Evolutionary conservation across 108 stramenopile species (phyloP).

Genomic region (Fragilariopsis cylindrus): DNA sequence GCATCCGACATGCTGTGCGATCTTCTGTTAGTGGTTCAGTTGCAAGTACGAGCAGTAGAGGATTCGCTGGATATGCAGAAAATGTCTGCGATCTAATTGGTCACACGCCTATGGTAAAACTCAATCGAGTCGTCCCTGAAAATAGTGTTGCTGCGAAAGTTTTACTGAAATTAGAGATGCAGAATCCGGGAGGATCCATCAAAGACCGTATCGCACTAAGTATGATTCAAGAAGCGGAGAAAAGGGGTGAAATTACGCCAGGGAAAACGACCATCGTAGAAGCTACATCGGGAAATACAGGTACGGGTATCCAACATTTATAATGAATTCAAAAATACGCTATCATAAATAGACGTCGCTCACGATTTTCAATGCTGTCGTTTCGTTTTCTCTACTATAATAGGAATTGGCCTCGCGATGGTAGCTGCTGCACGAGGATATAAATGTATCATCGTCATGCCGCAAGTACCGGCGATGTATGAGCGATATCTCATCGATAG

Average conservation of each 20-base stretch:
- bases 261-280: slow-evolving; percentile 51
- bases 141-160: slow-evolving; percentile 43
- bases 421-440: slow-evolving; percentile 72
- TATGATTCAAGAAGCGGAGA: slow-evolving; percentile 87
- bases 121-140: slow-evolving; percentile 31
- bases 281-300: slow-evolving; percentile 75
- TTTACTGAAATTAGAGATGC: slow-evolving; percentile 75
- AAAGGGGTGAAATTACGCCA: slow-evolving; percentile 54
- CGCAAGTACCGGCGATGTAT: slow-evolving; percentile 89
- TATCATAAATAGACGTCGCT: no score
- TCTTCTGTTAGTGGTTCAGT: background rate
- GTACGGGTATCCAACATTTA: no score
- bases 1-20: background rate
- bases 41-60: background rate
- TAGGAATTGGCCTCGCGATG: slow-evolving; percentile 69
- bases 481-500: slow-evolving; percentile 74
- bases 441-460: slow-evolving; percentile 86
- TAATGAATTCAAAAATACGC: no score
- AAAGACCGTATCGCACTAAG: slow-evolving; percentile 91
- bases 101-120: slow-evolving; percentile 42
- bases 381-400: slow-evolving; percentile 85
- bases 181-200: slow-evolving; percentile 91
- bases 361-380: no score
- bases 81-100: slow-evolving; percentile 23
- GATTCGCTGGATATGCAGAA: background rate